Evolutionary conservation across 1,139 yeast genomes (phyloP).

Genomic region (Blastobotrys proliferans): DNA sequence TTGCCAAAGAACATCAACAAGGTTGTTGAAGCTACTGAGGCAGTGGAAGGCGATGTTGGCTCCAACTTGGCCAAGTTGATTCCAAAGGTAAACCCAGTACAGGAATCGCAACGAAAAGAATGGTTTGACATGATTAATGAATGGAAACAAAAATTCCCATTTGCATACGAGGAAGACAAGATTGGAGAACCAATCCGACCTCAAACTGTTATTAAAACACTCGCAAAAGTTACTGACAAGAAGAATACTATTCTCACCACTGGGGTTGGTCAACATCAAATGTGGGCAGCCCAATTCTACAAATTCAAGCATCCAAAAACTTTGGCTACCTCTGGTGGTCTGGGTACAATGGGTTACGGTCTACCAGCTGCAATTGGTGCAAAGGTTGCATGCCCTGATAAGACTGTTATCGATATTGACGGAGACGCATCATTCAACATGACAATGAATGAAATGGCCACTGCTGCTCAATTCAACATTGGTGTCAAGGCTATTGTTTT

Average conservation of each 20-base stretch:
- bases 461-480: slow-evolving; percentile 90
- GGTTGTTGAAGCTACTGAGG: slow-evolving; percentile 95
- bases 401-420: slow-evolving; percentile 91
- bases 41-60: slow-evolving; percentile 94
- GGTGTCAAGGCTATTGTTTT: slow-evolving; percentile 86
- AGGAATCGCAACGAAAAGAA: slow-evolving; percentile 52
- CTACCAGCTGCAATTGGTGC: slow-evolving; percentile 98
- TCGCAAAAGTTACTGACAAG: slow-evolving; percentile 64
- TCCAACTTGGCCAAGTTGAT: slow-evolving; percentile 66
- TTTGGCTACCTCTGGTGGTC: slow-evolving; percentile 95
- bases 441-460: slow-evolving; percentile 89
- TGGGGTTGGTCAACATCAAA: slow-evolving; percentile 99
- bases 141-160: slow-evolving; percentile 89
- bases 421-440: slow-evolving; percentile 98
- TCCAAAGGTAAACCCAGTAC: slow-evolving; percentile 62
- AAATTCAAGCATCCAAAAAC: slow-evolving; percentile 89
- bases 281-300: slow-evolving; percentile 99
- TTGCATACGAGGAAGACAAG: slow-evolving; percentile 63
- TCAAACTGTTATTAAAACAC: slow-evolving; percentile 79
- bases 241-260: slow-evolving; percentile 85
- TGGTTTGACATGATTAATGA: slow-evolving; percentile 72
- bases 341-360: slow-evolving; percentile 98
- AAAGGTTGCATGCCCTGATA: slow-evolving; percentile 92
- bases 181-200: slow-evolving; percentile 79
- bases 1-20: slow-evolving; percentile 95